Evolutionary conservation across 2,329 filamentous ascomycete genomes (phyloP).

Genomic region (Leptographium lundbergii): DNA sequence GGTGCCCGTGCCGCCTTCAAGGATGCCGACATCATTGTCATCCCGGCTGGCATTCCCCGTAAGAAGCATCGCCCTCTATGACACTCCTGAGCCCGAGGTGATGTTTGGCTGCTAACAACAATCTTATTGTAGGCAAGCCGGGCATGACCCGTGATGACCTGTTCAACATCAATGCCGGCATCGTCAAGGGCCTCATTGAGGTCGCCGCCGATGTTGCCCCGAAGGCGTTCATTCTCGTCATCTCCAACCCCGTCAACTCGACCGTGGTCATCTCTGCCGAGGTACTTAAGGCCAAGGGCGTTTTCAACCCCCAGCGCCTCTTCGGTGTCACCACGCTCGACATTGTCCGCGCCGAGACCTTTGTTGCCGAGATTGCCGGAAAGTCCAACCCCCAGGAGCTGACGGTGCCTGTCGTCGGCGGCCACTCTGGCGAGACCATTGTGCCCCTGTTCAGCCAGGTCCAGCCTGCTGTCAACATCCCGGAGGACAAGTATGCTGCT

Average conservation of each 20-base stretch:
- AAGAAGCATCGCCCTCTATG: slow-evolving; percentile 21
- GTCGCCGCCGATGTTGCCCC: slow-evolving; percentile 76
- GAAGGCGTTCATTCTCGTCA: slow-evolving; percentile 90
- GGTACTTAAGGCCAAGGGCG: slow-evolving; percentile 82
- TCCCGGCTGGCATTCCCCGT: slow-evolving; percentile 97
- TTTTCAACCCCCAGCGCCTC: slow-evolving; percentile 90
- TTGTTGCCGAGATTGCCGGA: slow-evolving; percentile 75
- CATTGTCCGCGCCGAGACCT: slow-evolving; percentile 95
- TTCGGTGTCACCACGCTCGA: slow-evolving; percentile 99
- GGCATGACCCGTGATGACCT: slow-evolving; percentile 99
- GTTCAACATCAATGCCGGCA: slow-evolving; percentile 99
- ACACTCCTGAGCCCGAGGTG: not conserved
- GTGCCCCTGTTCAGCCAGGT: slow-evolving; percentile 94
- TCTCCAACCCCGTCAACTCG: slow-evolving; percentile 99
- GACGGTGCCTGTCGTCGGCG: slow-evolving; percentile 84
- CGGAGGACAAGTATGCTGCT: slow-evolving; percentile 78
- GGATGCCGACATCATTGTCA: slow-evolving; percentile 90
- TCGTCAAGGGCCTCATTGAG: slow-evolving; percentile 88
- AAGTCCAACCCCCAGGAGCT: slow-evolving; percentile 72
- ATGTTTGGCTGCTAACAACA: not conserved
- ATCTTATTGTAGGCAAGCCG: slow-evolving; percentile 62
- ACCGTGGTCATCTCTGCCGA: slow-evolving; percentile 96
- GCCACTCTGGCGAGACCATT: slow-evolving; percentile 96
- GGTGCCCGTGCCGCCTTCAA: slow-evolving; percentile 82
- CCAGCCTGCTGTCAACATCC: slow-evolving; percentile 66